Conservation (phyloP, 1,284 basidiomycete genomes). For the Austropuccinia psidii region DNA sequence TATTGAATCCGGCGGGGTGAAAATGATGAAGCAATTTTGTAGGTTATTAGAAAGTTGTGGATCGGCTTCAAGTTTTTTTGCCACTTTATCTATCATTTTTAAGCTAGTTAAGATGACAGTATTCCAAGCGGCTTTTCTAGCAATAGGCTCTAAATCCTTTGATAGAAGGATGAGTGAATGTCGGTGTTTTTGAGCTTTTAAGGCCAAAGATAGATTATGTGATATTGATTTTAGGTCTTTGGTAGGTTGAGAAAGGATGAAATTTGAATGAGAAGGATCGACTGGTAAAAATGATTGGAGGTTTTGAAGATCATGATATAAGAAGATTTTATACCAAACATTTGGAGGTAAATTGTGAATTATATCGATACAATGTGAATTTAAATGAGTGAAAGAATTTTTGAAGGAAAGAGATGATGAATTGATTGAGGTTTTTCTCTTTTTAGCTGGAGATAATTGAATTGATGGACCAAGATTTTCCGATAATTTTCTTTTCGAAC, state of each 20-base stretch:
- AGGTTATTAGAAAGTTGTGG: background rate
- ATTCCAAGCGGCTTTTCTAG: conserved; percentile 3
- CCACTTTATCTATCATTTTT: conserved; percentile 1
- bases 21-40: background rate
- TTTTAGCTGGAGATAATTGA: too few species aligned
- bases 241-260: background rate
- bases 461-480: too few species aligned
- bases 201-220: background rate
- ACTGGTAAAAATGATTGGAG: conserved; percentile 8
- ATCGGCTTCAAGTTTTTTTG: conserved; percentile 16
- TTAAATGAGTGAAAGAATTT: background rate
- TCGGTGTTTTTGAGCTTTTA: conserved; percentile 7
- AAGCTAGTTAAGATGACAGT: background rate
- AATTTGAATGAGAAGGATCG: background rate
- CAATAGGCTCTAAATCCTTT: conserved; percentile 3
- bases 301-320: background rate
- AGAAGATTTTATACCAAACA: conserved; percentile 18
- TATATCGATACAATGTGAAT: background rate
- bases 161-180: conserved; percentile 3
- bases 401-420: too few species aligned
- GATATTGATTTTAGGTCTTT: background rate
- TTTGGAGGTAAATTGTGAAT: conserved; percentile 8
- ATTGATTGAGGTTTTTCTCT: too few species aligned
- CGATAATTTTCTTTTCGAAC: too few species aligned
- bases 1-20: background rate